Conservation (phyloP, 2,329 filamentous ascomycete genomes). For the Metarhizium brunneum region DNA sequence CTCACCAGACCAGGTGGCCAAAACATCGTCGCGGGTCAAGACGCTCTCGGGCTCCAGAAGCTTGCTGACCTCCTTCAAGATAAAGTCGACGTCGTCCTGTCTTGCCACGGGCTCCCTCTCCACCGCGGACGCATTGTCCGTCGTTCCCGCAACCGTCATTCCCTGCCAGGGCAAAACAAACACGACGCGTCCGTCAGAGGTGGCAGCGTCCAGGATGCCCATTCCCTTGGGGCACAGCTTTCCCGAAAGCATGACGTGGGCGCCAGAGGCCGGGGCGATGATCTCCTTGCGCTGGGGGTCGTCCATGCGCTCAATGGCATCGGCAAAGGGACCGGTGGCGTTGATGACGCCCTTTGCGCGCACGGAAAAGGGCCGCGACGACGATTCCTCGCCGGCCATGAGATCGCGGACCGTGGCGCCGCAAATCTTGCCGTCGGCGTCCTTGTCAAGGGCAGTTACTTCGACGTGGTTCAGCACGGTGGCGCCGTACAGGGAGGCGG, state of each 20-base stretch:
- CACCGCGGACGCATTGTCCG: slow-evolving; percentile 63
- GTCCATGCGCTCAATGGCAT: slow-evolving; percentile 73
- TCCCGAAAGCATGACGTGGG: slow-evolving; percentile 74
- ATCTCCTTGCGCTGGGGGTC: slow-evolving; percentile 60
- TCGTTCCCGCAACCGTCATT: slow-evolving; percentile 77
- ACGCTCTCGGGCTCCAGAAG: slow-evolving; percentile 69
- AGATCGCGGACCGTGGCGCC: slow-evolving; percentile 50
- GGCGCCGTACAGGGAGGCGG: slow-evolving; percentile 68
- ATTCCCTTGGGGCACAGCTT: slow-evolving; percentile 72
- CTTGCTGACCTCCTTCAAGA: slow-evolving; percentile 67
- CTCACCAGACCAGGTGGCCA: slow-evolving; percentile 72
- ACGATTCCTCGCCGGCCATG: slow-evolving; percentile 50
- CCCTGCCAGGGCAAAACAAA: slow-evolving; percentile 86
- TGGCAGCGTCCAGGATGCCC: slow-evolving; percentile 72
- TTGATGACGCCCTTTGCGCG: slow-evolving; percentile 75
- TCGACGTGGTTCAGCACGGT: slow-evolving; percentile 77
- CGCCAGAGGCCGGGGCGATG: slow-evolving; percentile 70
- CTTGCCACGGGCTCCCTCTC: slow-evolving; percentile 61
- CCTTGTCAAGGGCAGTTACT: slow-evolving; percentile 66
- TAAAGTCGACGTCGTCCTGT: slow-evolving; percentile 74
- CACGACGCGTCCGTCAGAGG: slow-evolving; percentile 78
- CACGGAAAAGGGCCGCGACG: slow-evolving; percentile 54
- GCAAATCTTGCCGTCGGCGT: slow-evolving; percentile 56
- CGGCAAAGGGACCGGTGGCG: slow-evolving; percentile 74
- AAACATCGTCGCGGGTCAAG: slow-evolving; percentile 64